Evolutionary conservation across 2,329 filamentous ascomycete genomes (phyloP).

Genomic region (Furcasterigmium furcatum): DNA sequence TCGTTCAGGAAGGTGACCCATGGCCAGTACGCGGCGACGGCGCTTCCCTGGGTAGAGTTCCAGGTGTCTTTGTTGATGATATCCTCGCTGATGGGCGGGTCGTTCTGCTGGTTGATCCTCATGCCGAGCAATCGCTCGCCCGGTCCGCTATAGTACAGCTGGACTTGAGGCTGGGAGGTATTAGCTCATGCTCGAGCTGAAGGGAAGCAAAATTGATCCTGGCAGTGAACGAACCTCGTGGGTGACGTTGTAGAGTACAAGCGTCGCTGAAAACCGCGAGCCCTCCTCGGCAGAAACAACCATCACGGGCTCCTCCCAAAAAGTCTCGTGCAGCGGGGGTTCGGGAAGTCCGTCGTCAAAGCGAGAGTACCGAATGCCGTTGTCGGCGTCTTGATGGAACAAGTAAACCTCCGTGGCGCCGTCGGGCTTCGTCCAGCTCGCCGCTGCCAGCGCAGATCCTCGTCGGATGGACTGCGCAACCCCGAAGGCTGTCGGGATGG

Average conservation of each 20-base stretch:
- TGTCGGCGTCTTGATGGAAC: slow-evolving; percentile 1
- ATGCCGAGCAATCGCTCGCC: neutral
- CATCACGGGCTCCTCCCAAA: neutral
- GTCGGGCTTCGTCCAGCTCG: neutral
- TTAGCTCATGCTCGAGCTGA: no score
- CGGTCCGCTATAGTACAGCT: slow-evolving; percentile 1
- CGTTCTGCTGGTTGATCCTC: slow-evolving; percentile 1
- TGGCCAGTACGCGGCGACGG: slow-evolving; percentile 1
- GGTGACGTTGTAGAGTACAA: slow-evolving; percentile 1
- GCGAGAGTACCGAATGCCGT: neutral
- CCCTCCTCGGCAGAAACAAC: neutral
- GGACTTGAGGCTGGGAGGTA: neutral
- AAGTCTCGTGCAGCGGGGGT: neutral
- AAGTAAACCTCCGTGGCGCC: slow-evolving; percentile 1
- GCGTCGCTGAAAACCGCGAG: neutral
- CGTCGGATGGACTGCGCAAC: neutral
- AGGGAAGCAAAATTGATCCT: no score
- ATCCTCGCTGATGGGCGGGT: neutral
- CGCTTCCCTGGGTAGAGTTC: neutral
- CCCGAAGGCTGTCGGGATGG: no score
- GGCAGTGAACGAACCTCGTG: no score
- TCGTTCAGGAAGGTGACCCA: neutral
- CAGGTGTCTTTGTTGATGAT: slow-evolving; percentile 2
- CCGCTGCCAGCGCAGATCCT: neutral
- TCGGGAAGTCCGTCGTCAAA: neutral